These are phyloP conservation scores for Leccinum ochraceum DNA, from an alignment of 768 basidiomycete species.

Conservation along the genomic window DNA sequence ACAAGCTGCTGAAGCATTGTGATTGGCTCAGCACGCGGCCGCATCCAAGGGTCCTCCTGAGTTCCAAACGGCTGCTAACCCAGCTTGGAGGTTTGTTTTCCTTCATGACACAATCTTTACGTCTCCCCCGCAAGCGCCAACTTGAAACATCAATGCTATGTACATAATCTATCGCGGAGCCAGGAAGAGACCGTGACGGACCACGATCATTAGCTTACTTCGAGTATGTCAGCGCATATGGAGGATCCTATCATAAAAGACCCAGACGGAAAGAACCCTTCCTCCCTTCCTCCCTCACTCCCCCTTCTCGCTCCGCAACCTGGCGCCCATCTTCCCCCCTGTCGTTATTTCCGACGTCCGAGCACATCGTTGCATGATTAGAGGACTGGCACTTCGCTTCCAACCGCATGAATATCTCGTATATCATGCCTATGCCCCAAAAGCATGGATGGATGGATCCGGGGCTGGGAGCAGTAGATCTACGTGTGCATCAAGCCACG, in stretches of 20 bases:
- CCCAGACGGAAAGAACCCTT: background rate
- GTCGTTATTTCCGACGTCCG: background rate
- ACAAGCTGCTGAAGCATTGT: background rate
- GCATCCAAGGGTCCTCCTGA: background rate
- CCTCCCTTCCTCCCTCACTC: background rate
- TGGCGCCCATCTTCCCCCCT: background rate
- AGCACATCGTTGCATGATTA: background rate
- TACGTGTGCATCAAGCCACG: conserved; percentile 2
- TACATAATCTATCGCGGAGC: background rate
- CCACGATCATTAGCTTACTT: background rate
- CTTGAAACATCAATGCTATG: background rate
- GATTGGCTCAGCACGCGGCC: background rate
- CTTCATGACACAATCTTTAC: background rate
- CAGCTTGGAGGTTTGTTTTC: background rate
- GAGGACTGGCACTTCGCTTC: background rate
- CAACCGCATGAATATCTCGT: background rate
- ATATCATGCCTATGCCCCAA: background rate
- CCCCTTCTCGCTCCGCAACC: background rate
- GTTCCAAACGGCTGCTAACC: background rate
- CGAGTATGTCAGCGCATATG: background rate
- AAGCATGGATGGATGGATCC: conserved; percentile 5
- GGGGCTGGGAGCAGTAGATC: background rate
- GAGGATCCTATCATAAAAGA: background rate
- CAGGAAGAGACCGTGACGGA: background rate
- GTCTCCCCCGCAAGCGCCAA: background rate